Base-by-base conservation (phyloP, 495 filamentous ascomycete genomes). In the Hyphodiscus hymeniophilus region DNA sequence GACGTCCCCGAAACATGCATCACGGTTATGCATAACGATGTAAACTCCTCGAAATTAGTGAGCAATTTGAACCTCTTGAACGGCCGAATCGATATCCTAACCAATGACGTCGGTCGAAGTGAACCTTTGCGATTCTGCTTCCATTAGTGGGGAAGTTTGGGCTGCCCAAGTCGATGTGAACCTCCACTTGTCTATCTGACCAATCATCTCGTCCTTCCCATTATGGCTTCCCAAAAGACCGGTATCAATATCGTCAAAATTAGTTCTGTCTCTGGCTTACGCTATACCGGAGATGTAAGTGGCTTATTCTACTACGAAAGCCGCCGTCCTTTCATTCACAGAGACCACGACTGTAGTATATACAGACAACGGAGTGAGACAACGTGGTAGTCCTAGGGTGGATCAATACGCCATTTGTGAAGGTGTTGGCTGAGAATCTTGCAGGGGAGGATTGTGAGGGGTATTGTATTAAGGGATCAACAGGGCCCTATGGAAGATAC, bases 161-260 rank as follows among this genome's bases (percentile, higher is more conserved):
- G 66, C 77, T 77, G 40, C 58, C 78, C 18, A 76, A 77, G 45
- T 71, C 65, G 33, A 63, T 77, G 0, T 80, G n/a, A n/a, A 75
- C 49, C 57, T 74, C 40, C 67, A 5, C 26, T 5, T 5, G 10
- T 4, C 26, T 28, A 28, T 10, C n/a, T n/a, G n/a, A n/a, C 63
- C 8, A 63, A 57, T 31, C 71, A 72, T 42, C 54, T 64, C 36
- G 67, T 72, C 3, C 56, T 77, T 3, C 72, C 74, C 0, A 65
- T 78, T 26, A 77, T 77, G 70, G 70, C 65, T 16, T 32, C 52
- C 23, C 62, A 62, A 34, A 49, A 48, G 0, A 56, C 64, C 1
- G 72, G 72, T 2, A 58, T 52, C 2, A 52, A 48, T 16, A 60
- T 77, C 1, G 58, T 76, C 13, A 73, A 71, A 38, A 57, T 75